phyloP scores from a whole-genome alignment of 164 flowering plant genomes.

The Stephania cephalantha region DNA sequence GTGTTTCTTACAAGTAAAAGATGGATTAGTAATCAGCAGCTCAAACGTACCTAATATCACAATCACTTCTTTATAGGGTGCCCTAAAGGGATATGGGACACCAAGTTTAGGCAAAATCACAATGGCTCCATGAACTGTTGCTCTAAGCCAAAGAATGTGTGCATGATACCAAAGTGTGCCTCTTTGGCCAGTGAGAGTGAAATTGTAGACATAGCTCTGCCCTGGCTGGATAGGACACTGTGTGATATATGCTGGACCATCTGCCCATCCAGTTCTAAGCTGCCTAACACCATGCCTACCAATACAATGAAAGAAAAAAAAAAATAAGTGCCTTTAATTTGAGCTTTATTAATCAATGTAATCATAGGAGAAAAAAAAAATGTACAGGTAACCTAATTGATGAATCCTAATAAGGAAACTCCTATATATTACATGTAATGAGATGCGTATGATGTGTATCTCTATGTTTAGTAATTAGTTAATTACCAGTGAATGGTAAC shows the following conservation, averaged over 20 bases:
- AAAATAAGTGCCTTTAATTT: not conserved
- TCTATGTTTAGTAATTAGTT: not conserved
- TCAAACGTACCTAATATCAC: slow-evolving; percentile 19
- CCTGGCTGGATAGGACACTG: slow-evolving; percentile 35
- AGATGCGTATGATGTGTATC: not conserved
- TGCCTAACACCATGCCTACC: slow-evolving; percentile 25
- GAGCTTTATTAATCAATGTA: not conserved
- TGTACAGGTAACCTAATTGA: too few relatives aligned
- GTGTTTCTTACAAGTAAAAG: too few relatives aligned
- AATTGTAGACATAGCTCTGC: slow-evolving; percentile 26
- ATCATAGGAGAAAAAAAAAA: too few relatives aligned
- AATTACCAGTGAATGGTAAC: slow-evolving; percentile 53
- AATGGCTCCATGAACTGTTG: slow-evolving; percentile 29
- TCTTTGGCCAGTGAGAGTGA: slow-evolving; percentile 32
- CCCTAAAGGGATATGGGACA: slow-evolving; percentile 31
- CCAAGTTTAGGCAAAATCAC: slow-evolving; percentile 31
- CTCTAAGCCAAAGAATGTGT: slow-evolving; percentile 33
- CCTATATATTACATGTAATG: too few relatives aligned
- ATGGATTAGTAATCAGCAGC: not conserved
- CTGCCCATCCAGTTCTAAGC: slow-evolving; percentile 31
- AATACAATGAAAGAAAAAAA: not conserved
- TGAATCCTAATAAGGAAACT: too few relatives aligned
- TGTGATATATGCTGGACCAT: slow-evolving; percentile 32
- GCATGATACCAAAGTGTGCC: slow-evolving; percentile 33
- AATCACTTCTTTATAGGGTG: slow-evolving; percentile 23